Conservation (phyloP, 2,329 filamentous ascomycete genomes). For the Anisogramma anomala region DNA sequence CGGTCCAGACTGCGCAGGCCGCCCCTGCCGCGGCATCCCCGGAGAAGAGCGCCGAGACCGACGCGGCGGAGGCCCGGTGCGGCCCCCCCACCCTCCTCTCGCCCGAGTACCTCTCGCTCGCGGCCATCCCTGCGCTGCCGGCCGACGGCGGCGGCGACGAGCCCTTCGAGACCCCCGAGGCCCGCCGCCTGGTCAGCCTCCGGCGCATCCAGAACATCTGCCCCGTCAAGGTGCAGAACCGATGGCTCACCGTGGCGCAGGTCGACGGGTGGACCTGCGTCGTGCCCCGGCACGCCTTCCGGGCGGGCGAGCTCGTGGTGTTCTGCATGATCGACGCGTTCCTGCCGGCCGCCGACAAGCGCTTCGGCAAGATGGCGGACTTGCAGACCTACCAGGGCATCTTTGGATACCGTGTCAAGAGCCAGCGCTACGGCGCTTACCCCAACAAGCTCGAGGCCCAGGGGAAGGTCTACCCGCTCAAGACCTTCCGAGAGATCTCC, state of each 20-base stretch:
- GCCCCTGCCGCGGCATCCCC: too few species aligned
- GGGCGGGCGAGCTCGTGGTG: slow-evolving; percentile 15
- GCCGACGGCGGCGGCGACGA: too few species aligned
- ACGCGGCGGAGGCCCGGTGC: too few species aligned
- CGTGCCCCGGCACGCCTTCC: slow-evolving; percentile 14
- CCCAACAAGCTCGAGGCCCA: slow-evolving; percentile 16
- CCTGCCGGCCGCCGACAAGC: slow-evolving; percentile 16
- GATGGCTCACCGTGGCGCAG: slow-evolving; percentile 4
- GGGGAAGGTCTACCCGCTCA: slow-evolving; percentile 13
- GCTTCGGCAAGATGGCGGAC: not conserved
- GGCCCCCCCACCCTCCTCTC: too few species aligned
- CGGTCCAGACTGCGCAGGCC: too few species aligned
- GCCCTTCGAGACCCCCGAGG: not conserved
- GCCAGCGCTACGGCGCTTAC: slow-evolving; percentile 7
- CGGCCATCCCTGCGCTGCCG: too few species aligned
- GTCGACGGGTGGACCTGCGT: slow-evolving; percentile 22
- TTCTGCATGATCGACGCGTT: slow-evolving; percentile 22
- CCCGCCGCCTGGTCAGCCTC: slow-evolving; percentile 9
- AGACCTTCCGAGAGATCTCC: slow-evolving; percentile 15
- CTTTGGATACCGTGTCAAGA: slow-evolving; percentile 17
- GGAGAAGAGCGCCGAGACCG: not conserved
- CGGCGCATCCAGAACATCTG: slow-evolving; percentile 11
- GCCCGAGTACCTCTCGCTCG: too few species aligned
- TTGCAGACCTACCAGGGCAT: slow-evolving; percentile 13
- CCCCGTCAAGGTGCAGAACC: not conserved